Conservation (phyloP, 2,329 filamentous ascomycete species). For the Fusarium sarcochroum region DNA sequence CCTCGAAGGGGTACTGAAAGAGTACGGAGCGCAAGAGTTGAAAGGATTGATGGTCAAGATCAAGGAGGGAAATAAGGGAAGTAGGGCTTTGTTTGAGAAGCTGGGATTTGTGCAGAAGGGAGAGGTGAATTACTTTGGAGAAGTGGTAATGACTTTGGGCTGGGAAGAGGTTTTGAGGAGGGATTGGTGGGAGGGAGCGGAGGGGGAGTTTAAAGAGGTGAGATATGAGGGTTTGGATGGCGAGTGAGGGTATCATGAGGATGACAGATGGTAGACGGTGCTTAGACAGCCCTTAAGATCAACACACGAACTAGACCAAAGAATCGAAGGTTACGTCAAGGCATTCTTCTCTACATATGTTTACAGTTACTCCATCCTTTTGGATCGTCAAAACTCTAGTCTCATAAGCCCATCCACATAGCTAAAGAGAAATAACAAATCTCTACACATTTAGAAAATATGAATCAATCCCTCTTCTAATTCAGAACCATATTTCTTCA, state of each 20-base stretch:
- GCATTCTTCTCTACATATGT: too few relatives aligned
- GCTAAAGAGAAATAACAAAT: too few relatives aligned
- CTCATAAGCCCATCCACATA: too few relatives aligned
- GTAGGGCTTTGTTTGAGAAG: slow-evolving; percentile 65
- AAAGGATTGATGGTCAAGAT: slow-evolving; percentile 68
- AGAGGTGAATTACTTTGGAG: slow-evolving; percentile 71
- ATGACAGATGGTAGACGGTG: background rate
- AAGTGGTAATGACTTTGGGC: slow-evolving; percentile 65
- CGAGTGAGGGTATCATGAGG: background rate
- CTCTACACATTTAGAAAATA: too few relatives aligned
- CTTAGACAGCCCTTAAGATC: background rate
- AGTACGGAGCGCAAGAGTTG: slow-evolving; percentile 53
- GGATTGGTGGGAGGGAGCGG: slow-evolving; percentile 44
- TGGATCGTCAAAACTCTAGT: too few relatives aligned
- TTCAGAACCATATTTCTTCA: too few relatives aligned
- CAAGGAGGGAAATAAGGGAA: slow-evolving; percentile 67
- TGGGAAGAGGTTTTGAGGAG: slow-evolving; percentile 47
- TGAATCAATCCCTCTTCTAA: too few relatives aligned
- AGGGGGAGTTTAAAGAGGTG: slow-evolving; percentile 42
- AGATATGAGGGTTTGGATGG: slow-evolving; percentile 33
- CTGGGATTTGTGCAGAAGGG: slow-evolving; percentile 68
- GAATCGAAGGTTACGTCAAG: background rate
- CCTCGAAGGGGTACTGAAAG: slow-evolving; percentile 65
- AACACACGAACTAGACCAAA: background rate
- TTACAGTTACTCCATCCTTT: too few relatives aligned